Base-by-base conservation (phyloP, 1,284 basidiomycete genomes). In the Xerocomus minutiporus region DNA sequence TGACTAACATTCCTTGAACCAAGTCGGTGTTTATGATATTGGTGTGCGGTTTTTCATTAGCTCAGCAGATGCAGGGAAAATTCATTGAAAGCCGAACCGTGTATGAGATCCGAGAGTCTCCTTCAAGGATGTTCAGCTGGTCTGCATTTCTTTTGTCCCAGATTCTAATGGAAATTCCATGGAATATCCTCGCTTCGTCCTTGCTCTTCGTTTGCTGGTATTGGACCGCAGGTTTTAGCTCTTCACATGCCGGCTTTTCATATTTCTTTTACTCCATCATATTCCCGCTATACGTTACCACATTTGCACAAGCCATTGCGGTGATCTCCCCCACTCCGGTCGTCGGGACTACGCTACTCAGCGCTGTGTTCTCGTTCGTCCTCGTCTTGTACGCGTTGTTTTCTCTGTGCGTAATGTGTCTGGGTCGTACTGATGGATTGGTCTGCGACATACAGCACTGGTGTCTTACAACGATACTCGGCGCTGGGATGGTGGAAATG, bases 51-150 rank as follows among this genome's bases (percentile, higher is more conserved):
- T 35, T 61, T 0, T 50, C 59, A 4, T 49, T 61, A 11, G 50
- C 53, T 12, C 58, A 65, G 13, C 65, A 66, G 23, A 28, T 61
- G 17, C 58, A 56, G 34, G 3, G 23, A 29, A 55, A 53, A 38
- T 61, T 61, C 15, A 39, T 66, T 15, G 47, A 53, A 3, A 47
- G 26, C 57, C 73, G 79, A 29, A 73, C 72, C 8, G 72, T 90
- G 12, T 91, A 86, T 64, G 84, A 89, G 62, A 79, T 81, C n/a
- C 78, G 86, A 29, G 88, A 91, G 66, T 77, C 81, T 1, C 80
- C 84, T 1, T 86, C 84, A 57, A 81, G 85, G 64, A 90, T 89
- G 68, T 94, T 91, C 72, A 80, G 80, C 53, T 93, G 91, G 91
- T 77, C 83, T 8, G 82, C 86, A 1, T 79, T 92, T 46, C 64